A percentile compares a stretch with the other conserved stretches of the same genome.
Evolutionary conservation across 257 asterid genomes (phyloP).

Genomic region (Jacaranda copaia): DNA sequence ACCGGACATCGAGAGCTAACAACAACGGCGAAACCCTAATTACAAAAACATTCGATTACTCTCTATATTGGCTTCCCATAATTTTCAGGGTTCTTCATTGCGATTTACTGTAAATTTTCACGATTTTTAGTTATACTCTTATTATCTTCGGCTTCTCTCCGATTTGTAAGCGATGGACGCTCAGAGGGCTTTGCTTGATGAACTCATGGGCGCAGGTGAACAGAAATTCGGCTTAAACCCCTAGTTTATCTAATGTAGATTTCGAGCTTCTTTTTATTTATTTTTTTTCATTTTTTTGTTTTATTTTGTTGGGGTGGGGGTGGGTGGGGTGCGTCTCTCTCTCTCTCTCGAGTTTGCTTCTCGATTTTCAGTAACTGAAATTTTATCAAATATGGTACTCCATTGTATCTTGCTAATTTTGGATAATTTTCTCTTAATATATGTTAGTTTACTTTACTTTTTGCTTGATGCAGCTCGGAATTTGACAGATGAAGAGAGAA

Average conservation of each 20-base stretch:
- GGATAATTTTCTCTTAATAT: too few relatives aligned
- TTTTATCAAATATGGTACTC: too few relatives aligned
- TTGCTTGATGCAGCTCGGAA: slow-evolving; percentile 68
- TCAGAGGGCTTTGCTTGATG: slow-evolving; percentile 92
- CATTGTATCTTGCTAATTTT: too few relatives aligned
- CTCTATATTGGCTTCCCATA: slow-evolving; percentile 10
- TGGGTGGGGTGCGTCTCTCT: too few relatives aligned
- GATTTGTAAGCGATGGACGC: slow-evolving; percentile 67
- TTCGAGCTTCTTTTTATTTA: neutral
- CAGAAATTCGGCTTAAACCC: slow-evolving; percentile 30
- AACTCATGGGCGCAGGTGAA: slow-evolving; percentile 92
- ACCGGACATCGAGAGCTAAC: neutral
- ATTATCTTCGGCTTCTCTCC: slow-evolving; percentile 24
- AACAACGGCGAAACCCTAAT: slow-evolving; percentile 32
- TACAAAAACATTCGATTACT: slow-evolving; percentile 4
- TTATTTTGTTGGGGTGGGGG: neutral
- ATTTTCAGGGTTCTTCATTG: slow-evolving; percentile 35
- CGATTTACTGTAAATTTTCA: slow-evolving; percentile 12
- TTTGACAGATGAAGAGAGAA: slow-evolving; percentile 92
- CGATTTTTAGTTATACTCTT: neutral
- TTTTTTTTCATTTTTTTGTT: slow-evolving; percentile 2
- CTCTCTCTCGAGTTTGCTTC: too few relatives aligned
- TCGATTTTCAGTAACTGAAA: too few relatives aligned
- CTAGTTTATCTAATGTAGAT: slow-evolving; percentile 30
- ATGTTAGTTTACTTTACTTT: neutral